Base-by-base conservation (phyloP, 225 moss, liverwort and hornwort species). In the Physcomitrellopsis africana region DNA sequence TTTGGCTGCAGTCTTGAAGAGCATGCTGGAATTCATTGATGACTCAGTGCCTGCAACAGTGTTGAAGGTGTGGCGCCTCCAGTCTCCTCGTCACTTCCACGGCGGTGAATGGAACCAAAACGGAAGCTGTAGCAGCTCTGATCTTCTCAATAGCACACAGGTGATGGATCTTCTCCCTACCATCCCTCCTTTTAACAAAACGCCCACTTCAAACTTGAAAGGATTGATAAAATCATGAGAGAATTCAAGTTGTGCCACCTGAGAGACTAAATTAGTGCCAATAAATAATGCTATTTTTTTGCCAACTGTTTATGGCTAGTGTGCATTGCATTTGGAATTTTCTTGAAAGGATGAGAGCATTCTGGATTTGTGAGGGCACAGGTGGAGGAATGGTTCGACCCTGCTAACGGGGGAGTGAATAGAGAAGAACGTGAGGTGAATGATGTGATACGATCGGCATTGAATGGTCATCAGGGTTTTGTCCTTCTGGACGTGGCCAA, bases 311-410 rank as follows among this genome's bases (percentile, higher is more conserved):
- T 4, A 37, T 4, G 32, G 7, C 4, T 5, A 37, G 32, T 37
- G 32, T 7, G 32, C 32, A 37, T 4, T 37, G 32, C 32, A 37
- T 37, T 37, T 37, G 32, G 32, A 37, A 37, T 37, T 37, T 37
- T 37, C 32, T 37, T 37, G 7, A 37, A 37, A 37, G 7, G 4
- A 37, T 16, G 53, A 53, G n/a, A 59, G 54, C 24, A 19, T 42
- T 17, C 41, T 49, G 60, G 41, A 14, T 70, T 51, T 47, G 19
- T 44, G 68, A 51, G 58, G 57, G 15, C 52, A 26, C 56, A 89
- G 89, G 83, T 89, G 81, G 86, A 89, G 68, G 79, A 79, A 47
- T 89, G 83, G 86, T 89, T 89, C 59, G 74, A 83, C 48, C 77
- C 75, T 64, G 75, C 51, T 6, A 81, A 81, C 80, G 69, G 68